Evolutionary conservation across 2,329 filamentous ascomycete species (phyloP), one percentile per base, ranked within the genome.

Genomic region (Dactylellina leptospora): DNA sequence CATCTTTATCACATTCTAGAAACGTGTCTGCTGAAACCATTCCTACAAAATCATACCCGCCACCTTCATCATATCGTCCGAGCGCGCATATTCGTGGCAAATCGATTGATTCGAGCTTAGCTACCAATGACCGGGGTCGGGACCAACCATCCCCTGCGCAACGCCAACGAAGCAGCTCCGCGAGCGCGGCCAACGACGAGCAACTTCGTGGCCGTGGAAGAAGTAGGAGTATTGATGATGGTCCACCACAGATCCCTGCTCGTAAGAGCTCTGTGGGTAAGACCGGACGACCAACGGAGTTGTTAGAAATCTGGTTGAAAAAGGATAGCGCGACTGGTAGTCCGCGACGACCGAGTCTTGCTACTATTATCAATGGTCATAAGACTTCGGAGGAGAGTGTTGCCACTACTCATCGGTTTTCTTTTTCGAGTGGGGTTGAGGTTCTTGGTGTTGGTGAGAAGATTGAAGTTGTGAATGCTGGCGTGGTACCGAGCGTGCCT

Each of bases 211-310:
- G 66, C n/a, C 66, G 66, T 28, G 66, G 56, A 22, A 30, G 68
- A 8, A 66, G 59, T 6, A 60, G 68, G 36, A 73, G 68, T 44
- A 73, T 73, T 13, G 68, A 59, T 20, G 68, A 73, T 28, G 68
- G 68, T 1, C 68, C 68, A 18, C 68, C 68, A 13, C 59, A 47
- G n/a, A 73, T 73, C 44, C 68, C 68, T 18, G 36, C 54, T n/a
- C 68, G 68, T 22, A 64, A 61, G 23, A 73, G 68, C 28, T 73
- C 68, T 4, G 61, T 73, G 11, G 68, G 68, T 9, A 73, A 73
- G 40, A 58, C 68, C 6, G 68, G 68, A 1, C 40, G 27, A 25
- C 48, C 53, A 0, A 60, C 53, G 9, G 45, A 64, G 28, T 27
- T 73, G 6, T n/a, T 73, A 6, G 56, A 62, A 2, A 51, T 22